Evolutionary conservation across 192 early-diverging fungal species (phyloP).

Genomic region (Umbelopsis sp.): DNA sequence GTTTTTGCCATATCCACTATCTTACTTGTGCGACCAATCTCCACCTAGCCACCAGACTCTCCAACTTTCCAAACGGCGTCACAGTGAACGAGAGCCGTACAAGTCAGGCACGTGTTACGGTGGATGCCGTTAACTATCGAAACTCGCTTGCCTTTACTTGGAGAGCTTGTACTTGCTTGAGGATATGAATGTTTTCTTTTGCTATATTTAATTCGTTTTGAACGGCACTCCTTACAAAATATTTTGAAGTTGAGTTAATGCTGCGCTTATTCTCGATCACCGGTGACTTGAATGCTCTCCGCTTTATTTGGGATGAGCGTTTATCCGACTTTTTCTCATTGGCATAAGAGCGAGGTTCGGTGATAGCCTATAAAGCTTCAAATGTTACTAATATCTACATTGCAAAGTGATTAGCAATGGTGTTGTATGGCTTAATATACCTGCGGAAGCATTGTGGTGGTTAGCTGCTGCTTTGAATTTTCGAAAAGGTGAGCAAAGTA

Average conservation of each 20-base stretch:
- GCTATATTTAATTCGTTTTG: not conserved
- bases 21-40: constrained; percentile 1
- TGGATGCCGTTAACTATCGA: not conserved
- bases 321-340: not conserved
- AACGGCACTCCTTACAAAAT: no score
- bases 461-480: no score
- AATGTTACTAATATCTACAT: no score
- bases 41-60: constrained; percentile 4
- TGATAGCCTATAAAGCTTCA: no score
- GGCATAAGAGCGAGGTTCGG: not conserved
- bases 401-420: no score
- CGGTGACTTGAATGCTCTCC: not conserved
- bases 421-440: no score
- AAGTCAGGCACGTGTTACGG: not conserved
- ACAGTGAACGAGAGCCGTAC: not conserved
- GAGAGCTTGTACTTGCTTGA: not conserved
- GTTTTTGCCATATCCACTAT: not conserved
- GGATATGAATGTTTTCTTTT: not conserved
- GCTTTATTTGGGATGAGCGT: not conserved
- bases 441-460: no score
- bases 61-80: constrained; percentile 5
- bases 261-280: not conserved
- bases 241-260: not conserved
- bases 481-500: no score
- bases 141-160: not conserved